A percentile compares a stretch with the other conserved stretches of the same genome.
Conservation (phyloP, 1,284 basidiomycete species). For the Gastroboletus turbinatus region DNA sequence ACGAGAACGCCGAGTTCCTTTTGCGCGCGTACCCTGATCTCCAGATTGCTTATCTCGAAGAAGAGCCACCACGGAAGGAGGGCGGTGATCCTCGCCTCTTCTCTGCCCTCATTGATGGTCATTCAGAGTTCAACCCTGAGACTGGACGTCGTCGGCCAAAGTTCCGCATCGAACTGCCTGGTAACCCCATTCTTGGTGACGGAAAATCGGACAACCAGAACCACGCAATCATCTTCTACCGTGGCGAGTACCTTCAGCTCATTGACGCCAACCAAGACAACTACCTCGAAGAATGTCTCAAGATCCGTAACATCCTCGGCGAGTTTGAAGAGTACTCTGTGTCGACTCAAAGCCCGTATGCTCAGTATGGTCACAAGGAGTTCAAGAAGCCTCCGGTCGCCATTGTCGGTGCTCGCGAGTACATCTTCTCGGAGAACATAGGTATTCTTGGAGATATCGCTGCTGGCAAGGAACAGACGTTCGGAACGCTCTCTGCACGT, state of each 20-base stretch:
- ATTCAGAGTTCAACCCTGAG: constrained; percentile 92
- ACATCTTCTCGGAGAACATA: constrained; percentile 99
- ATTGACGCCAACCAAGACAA: constrained; percentile 99
- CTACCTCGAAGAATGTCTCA: constrained; percentile 98
- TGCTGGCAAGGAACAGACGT: constrained; percentile 99
- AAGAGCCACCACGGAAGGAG: constrained; percentile 92
- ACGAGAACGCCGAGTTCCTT: constrained; percentile 98
- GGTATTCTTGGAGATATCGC: constrained; percentile 98
- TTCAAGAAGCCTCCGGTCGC: constrained; percentile 91
- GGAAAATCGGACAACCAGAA: constrained; percentile 99
- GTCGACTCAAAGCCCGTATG: constrained; percentile 89
- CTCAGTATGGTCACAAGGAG: constrained; percentile 83
- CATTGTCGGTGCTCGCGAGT: constrained; percentile 98
- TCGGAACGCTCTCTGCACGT: constrained; percentile 94
- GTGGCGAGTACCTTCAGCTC: constrained; percentile 97
- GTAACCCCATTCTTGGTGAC: constrained; percentile 98
- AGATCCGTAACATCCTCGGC: constrained; percentile 97
- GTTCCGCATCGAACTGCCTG: constrained; percentile 97
- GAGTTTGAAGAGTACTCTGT: constrained; percentile 96
- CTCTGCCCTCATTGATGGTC: constrained; percentile 95
- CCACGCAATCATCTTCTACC: constrained; percentile 98
- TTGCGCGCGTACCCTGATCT: constrained; percentile 98
- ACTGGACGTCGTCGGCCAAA: constrained; percentile 91
- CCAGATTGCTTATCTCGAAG: constrained; percentile 97
- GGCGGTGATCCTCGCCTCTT: constrained; percentile 95